phyloP scores from a whole-genome alignment of 2,329 filamentous ascomycete species.

The Hirsutella thompsonii region DNA sequence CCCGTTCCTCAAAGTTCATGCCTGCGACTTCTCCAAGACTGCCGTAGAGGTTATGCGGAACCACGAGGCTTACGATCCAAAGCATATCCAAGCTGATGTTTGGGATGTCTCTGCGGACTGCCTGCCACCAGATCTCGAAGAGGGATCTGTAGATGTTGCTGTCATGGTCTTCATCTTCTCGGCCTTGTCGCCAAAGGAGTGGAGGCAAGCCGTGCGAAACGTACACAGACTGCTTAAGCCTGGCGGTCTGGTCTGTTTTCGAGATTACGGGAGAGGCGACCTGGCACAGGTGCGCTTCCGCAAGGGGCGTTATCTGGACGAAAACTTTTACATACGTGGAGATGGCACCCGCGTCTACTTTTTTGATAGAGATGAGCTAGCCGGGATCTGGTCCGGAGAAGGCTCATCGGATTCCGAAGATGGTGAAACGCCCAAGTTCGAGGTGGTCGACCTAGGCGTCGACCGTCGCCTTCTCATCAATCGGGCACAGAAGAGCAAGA shows the following conservation, averaged over 20 bases:
- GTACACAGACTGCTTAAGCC: constrained; percentile 75
- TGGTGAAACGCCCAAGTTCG: constrained; percentile 35
- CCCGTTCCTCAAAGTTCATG: constrained; percentile 68
- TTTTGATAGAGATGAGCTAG: constrained; percentile 78
- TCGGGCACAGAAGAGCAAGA: constrained; percentile 79
- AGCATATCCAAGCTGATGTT: constrained; percentile 73
- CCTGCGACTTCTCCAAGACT: constrained; percentile 91
- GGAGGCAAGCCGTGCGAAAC: constrained; percentile 71
- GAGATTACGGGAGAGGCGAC: constrained; percentile 92
- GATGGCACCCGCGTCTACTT: constrained; percentile 97
- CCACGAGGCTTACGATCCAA: constrained; percentile 61
- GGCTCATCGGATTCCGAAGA: constrained; percentile 11
- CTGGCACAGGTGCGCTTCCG: constrained; percentile 94
- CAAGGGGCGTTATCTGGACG: constrained; percentile 83
- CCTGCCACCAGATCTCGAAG: constrained; percentile 63
- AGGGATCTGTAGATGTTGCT: constrained; percentile 79
- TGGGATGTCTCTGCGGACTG: constrained; percentile 74
- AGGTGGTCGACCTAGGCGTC: constrained; percentile 65
- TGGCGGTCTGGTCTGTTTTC: constrained; percentile 85
- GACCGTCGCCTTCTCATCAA: constrained; percentile 90
- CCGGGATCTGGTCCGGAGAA: constrained; percentile 58
- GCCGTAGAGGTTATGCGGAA: constrained; percentile 85
- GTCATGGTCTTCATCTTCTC: constrained; percentile 97
- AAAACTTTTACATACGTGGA: constrained; percentile 94
- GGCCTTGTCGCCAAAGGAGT: constrained; percentile 73